These are phyloP conservation scores for Pythium dissotocum DNA, from an alignment of 352 stramenopile genomes.

Conservation along the genomic window DNA sequence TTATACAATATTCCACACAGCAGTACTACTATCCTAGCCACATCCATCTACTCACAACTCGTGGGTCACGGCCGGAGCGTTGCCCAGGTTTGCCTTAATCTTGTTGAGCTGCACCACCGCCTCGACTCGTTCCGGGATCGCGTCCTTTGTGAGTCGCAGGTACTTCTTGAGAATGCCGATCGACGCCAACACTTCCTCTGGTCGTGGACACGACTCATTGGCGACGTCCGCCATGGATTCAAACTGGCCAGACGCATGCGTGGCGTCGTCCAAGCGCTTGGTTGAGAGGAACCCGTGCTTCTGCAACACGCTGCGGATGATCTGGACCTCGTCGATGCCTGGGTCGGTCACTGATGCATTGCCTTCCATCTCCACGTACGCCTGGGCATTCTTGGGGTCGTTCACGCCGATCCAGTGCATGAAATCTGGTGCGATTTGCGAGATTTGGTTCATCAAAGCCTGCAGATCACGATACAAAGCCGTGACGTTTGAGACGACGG, in stretches of 20 bases:
- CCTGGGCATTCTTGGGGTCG: slow-evolving; percentile 55
- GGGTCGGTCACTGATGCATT: slow-evolving; percentile 77
- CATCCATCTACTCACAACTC: slow-evolving; percentile 3
- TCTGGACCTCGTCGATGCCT: slow-evolving; percentile 80
- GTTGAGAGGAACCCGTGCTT: slow-evolving; percentile 78
- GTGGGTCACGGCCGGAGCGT: slow-evolving; percentile 13
- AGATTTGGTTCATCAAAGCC: slow-evolving; percentile 55
- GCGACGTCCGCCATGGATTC: slow-evolving; percentile 54
- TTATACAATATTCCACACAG: neutral
- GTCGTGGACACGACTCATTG: slow-evolving; percentile 50
- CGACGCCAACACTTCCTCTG: slow-evolving; percentile 56
- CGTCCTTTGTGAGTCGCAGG: slow-evolving; percentile 57
- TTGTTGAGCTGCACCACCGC: slow-evolving; percentile 74
- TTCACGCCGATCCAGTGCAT: slow-evolving; percentile 68
- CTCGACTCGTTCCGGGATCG: slow-evolving; percentile 53
- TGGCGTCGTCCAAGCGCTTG: slow-evolving; percentile 62
- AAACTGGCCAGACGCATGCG: slow-evolving; percentile 42
- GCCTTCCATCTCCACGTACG: slow-evolving; percentile 72
- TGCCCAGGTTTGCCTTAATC: slow-evolving; percentile 56
- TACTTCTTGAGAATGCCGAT: slow-evolving; percentile 77
- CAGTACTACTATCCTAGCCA: no score
- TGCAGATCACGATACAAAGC: slow-evolving; percentile 67
- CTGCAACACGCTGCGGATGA: slow-evolving; percentile 79
- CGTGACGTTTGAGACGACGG: slow-evolving; percentile 35
- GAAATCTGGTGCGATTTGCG: slow-evolving; percentile 65